phyloP scores from a whole-genome alignment of 805 yeast genomes.

The Candida mattraensis region DNA sequence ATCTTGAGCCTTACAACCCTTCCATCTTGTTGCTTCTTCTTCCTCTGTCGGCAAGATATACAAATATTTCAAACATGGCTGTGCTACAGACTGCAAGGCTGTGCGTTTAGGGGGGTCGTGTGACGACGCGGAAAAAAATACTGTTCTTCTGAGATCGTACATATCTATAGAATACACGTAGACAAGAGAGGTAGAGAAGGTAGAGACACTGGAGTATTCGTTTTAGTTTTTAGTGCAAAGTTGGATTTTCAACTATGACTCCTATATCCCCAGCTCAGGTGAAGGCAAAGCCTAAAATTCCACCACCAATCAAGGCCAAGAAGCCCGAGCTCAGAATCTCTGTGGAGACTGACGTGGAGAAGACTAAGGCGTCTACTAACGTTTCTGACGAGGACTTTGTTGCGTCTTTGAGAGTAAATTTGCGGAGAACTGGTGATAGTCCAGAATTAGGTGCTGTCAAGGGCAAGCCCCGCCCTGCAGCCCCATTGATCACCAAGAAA shows the following conservation, averaged over 20 bases:
- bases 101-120: no score
- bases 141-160: slow-evolving; percentile 5
- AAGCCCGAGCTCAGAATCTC: slow-evolving; percentile 22
- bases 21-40: slow-evolving; percentile 2
- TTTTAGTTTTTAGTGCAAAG: no score
- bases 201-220: not conserved
- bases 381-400: slow-evolving; percentile 1
- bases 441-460: not conserved
- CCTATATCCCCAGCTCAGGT: slow-evolving; percentile 25
- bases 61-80: slow-evolving; percentile 9
- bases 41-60: no score
- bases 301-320: slow-evolving; percentile 28
- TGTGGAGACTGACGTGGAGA: not conserved
- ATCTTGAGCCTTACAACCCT: not conserved
- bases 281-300: slow-evolving; percentile 35
- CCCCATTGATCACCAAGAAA: not conserved
- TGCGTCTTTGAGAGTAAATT: slow-evolving; percentile 7
- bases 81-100: slow-evolving; percentile 3
- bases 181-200: not conserved
- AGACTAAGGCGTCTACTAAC: no score
- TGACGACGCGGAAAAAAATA: slow-evolving; percentile 3
- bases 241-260: no score
- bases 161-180: not conserved
- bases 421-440: slow-evolving; percentile 5
- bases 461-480: slow-evolving; percentile 1